A percentile compares a stretch with the other conserved stretches of the same genome.
Evolutionary conservation across 805 yeast species (phyloP).

Genomic region (Candida suzukii): DNA sequence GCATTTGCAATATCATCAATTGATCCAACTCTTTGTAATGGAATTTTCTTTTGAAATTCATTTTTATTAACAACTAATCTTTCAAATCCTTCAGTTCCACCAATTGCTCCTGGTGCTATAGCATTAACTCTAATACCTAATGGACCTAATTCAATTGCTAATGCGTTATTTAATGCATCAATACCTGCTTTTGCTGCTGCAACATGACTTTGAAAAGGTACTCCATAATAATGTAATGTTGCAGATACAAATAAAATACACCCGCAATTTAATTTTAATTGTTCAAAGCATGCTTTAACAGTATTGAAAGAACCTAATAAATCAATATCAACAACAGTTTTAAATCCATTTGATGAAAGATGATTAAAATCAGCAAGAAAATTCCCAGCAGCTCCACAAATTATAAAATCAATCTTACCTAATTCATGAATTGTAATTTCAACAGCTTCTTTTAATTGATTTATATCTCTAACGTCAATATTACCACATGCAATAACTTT

Average conservation of each 20-base stretch:
- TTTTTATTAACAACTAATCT: slow-evolving; percentile 45
- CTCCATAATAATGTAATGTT: slow-evolving; percentile 83
- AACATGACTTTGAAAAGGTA: slow-evolving; percentile 84
- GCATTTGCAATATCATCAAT: slow-evolving; percentile 81
- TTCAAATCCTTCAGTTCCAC: slow-evolving; percentile 77
- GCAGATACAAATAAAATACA: slow-evolving; percentile 75
- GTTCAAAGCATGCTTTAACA: slow-evolving; percentile 69
- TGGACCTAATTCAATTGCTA: slow-evolving; percentile 91
- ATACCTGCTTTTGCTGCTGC: slow-evolving; percentile 96
- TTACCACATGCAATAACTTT: slow-evolving; percentile 65
- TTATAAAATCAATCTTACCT: slow-evolving; percentile 79
- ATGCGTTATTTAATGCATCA: slow-evolving; percentile 75
- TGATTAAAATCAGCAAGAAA: slow-evolving; percentile 75
- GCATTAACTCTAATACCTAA: slow-evolving; percentile 77
- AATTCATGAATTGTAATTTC: slow-evolving; percentile 54
- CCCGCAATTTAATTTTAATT: slow-evolving; percentile 63
- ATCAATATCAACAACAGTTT: slow-evolving; percentile 81
- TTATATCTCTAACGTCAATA: slow-evolving; percentile 72
- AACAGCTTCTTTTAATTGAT: slow-evolving; percentile 57
- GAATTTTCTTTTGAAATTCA: slow-evolving; percentile 41
- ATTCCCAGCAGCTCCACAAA: slow-evolving; percentile 97
- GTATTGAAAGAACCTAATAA: slow-evolving; percentile 86
- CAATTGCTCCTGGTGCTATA: slow-evolving; percentile 90
- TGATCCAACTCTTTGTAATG: slow-evolving; percentile 61
- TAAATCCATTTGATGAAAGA: slow-evolving; percentile 80